These are phyloP conservation scores for Zymoseptoria passerinii DNA, from an alignment of 2,329 filamentous ascomycete species.

Conservation along the genomic window DNA sequence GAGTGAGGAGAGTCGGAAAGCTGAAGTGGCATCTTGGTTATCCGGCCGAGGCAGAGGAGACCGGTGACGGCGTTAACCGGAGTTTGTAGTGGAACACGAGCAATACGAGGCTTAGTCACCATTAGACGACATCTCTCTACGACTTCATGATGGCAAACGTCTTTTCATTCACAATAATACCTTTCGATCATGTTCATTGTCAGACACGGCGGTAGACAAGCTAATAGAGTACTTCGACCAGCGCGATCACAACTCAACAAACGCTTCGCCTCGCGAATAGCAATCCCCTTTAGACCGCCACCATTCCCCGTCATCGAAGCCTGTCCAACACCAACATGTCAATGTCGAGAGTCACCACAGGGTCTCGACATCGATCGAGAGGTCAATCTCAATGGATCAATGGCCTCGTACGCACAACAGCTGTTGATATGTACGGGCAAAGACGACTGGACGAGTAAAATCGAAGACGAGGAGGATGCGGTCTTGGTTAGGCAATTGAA, in stretches of 20 bases:
- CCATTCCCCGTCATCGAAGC: constrained; percentile 41
- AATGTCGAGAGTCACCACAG: constrained; percentile 58
- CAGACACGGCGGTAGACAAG: constrained; percentile 17
- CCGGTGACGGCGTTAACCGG: background rate
- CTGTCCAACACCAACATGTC: constrained; percentile 70
- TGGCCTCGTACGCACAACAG: constrained; percentile 71
- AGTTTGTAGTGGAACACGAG: background rate
- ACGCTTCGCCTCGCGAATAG: constrained; percentile 24
- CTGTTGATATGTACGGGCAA: constrained; percentile 75
- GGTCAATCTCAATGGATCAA: constrained; percentile 63
- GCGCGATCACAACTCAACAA: background rate
- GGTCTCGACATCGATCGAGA: constrained; percentile 67
- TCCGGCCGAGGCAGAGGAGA: background rate
- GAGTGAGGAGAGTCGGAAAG: background rate
- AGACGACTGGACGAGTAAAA: constrained; percentile 71
- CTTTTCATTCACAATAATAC: background rate
- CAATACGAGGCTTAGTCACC: background rate
- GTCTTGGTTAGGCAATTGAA: constrained; percentile 63
- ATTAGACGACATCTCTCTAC: background rate
- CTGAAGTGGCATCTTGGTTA: background rate
- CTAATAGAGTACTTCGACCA: constrained; percentile 1
- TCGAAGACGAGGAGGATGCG: constrained; percentile 65
- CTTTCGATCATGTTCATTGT: constrained; percentile 21
- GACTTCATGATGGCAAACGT: background rate
- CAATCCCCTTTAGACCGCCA: constrained; percentile 26